Evolutionary conservation across 257 asterid species (phyloP), one percentile per base, ranked within the genome.

Genomic region (Prunella vulgaris): DNA sequence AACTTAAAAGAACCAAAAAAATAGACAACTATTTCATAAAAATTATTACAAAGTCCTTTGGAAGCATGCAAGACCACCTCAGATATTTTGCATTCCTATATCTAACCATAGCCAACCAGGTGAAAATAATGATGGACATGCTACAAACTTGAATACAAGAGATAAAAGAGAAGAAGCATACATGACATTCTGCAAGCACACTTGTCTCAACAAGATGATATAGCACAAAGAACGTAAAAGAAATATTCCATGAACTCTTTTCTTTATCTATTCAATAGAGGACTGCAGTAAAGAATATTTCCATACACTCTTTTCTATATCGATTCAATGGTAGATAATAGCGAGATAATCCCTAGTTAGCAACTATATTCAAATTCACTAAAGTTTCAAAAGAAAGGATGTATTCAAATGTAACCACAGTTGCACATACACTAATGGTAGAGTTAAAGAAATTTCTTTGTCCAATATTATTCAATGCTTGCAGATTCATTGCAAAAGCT

Each of bases 21-120:
- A 49, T 58, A 30, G 18, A 53, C 38, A 20, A 44, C 65, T 28
- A 28, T 63, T 68, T 77, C 60, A 6, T 20, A 7, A 64, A 76
- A 54, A 65, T 18, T 14, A 59, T 62, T 40, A 76, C 21, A 33
- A 17, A 57, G 42, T 18, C 17, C 6, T 44, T 64, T 20, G 12
- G 10, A 70, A 73, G 53, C 25, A 15, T 24, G 52, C 48, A 62
- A 57, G 56, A 52, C 48, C 18, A 20, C 70, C 54, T 30, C 57
- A 74, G 67, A 58, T 64, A 30, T 56, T 69, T 48, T 27, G 56
- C 68, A 10, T 33, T 32, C 37, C 22, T 51, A 28, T 21, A 46
- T 66, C n/a, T 54, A 48, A 20, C 15, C n/a, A n/a, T n/a, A n/a
- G n/a, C n/a, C n/a, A n/a, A n/a, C 52, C 59, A 57, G 48, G 58